phyloP scores from a whole-genome alignment of 192 early-diverging fungal genomes.

The Coemansia sp. region DNA sequence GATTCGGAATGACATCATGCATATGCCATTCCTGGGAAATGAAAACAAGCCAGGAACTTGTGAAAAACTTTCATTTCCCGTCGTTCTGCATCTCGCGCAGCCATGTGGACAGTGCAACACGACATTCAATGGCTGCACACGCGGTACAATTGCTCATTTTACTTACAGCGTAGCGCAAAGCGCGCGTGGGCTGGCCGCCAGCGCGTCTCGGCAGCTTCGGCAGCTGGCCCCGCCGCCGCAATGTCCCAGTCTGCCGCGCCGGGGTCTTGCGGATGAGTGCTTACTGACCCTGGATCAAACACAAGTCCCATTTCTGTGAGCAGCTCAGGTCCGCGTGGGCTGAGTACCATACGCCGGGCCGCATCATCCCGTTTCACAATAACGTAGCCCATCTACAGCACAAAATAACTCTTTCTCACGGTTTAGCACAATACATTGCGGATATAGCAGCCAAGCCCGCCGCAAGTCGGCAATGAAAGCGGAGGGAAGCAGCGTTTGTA shows the following conservation, averaged over 20 bases:
- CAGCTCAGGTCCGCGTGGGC: conserved; percentile 41
- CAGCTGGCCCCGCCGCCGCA: conserved; percentile 8
- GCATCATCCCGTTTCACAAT: conserved; percentile 49
- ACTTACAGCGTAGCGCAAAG: conserved; percentile 55
- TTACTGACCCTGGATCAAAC: conserved; percentile 18
- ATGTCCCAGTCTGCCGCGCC: neutral
- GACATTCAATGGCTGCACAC: neutral
- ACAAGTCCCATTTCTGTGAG: conserved; percentile 25
- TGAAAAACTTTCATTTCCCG: neutral
- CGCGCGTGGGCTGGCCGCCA: conserved; percentile 53
- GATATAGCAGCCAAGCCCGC: neutral
- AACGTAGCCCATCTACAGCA: conserved; percentile 47
- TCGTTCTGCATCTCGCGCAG: neutral
- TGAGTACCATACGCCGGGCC: conserved; percentile 35
- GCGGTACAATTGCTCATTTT: neutral
- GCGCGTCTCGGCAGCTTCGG: conserved; percentile 30
- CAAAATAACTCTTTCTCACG: neutral
- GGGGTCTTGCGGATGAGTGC: conserved; percentile 16
- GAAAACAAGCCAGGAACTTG: conserved; percentile 5
- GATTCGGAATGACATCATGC: conserved; percentile 23
- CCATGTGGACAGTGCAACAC: neutral
- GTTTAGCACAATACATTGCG: conserved; percentile 5
- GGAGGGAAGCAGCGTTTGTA: neutral
- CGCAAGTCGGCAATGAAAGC: neutral
- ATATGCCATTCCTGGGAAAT: conserved; percentile 6